Evolutionary conservation across 345 rosid genomes (phyloP), one percentile per base, ranked within the genome.

Genomic region (Eucalyptus sideroxylon): DNA sequence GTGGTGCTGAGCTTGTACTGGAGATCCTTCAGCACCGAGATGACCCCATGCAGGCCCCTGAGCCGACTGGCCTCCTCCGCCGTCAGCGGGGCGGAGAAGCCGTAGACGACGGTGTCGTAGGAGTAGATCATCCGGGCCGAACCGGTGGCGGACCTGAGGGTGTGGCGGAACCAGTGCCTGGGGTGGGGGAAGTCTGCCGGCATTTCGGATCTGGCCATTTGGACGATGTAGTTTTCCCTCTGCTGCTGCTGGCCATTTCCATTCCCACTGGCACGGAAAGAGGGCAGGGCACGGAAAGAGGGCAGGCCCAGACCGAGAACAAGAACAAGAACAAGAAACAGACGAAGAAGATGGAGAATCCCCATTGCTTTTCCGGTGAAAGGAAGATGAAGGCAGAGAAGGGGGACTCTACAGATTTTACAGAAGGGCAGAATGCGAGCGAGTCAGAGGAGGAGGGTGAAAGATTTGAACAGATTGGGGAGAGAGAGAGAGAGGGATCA

Each of bases 191-290:
- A 96, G 53, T 34, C 88, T 19, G 92, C 86, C 1, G 99, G 99
- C 98, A 96, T 96, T 92, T 94, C 89, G 91, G 95, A 94, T 92
- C 91, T 94, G 30, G 95, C 92, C 96, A 94, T 94, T 94, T 97
- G 99, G 56, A 97, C 96, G 77, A 97, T 96, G 96, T 95, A 97
- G 30, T 98, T 42, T 1, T 1, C 96, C 27, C 83, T 91, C 81
- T 91, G 5, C 8, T 15, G 37, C 10, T 4, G 77, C 16, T 4
- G 77, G 4, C 37, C 40, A 65, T 8, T 19, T n/a, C 37, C 37
- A n/a, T 7, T 8, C 16, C 4, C 86, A 82, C 3, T 8, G 30
- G 23, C 50, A 27, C 30, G 4, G 86, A n/a, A 14, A 82, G 4
- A 82, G 30, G 16, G 11, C 50, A 82, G 30, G 30, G 23, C 50